Conservation (phyloP, 2,329 filamentous ascomycete species). For the Colletotrichum gloeosporioides region DNA sequence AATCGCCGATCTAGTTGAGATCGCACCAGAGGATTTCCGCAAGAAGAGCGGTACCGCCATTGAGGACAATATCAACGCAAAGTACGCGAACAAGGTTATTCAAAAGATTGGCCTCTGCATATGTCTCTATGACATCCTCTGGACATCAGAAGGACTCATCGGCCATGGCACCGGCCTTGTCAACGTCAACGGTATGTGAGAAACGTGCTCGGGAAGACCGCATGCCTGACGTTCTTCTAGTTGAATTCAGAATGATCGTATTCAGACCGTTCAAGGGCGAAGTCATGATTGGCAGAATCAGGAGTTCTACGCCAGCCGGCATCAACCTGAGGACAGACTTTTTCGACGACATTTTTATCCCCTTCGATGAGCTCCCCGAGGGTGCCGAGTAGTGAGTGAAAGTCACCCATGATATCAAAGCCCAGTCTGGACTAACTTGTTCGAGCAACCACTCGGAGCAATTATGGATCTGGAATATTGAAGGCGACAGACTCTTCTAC, state of each 20-base stretch:
- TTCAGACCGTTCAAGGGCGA: slow-evolving; percentile 97
- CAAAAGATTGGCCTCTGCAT: slow-evolving; percentile 95
- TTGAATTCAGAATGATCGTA: slow-evolving; percentile 91
- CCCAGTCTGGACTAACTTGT: slow-evolving; percentile 25
- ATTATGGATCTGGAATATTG: slow-evolving; percentile 84
- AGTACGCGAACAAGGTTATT: slow-evolving; percentile 95
- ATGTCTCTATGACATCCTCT: slow-evolving; percentile 88
- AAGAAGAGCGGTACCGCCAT: slow-evolving; percentile 84
- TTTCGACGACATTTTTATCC: slow-evolving; percentile 91
- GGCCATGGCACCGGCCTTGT: slow-evolving; percentile 91
- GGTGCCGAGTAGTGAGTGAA: slow-evolving; percentile 74
- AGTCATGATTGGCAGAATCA: slow-evolving; percentile 85
- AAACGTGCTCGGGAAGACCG: no score
- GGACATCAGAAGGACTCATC: slow-evolving; percentile 90
- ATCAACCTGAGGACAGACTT: slow-evolving; percentile 87
- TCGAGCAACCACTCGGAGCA: slow-evolving; percentile 74
- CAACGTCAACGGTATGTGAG: slow-evolving; percentile 81
- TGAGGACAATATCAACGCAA: slow-evolving; percentile 95
- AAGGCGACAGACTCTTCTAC: slow-evolving; percentile 79
- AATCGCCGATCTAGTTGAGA: slow-evolving; percentile 92
- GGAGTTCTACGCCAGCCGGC: slow-evolving; percentile 72
- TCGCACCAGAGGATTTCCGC: slow-evolving; percentile 85
- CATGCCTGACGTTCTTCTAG: slow-evolving; percentile 49
- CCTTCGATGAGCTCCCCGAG: slow-evolving; percentile 73
- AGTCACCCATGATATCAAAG: neutral